Evolutionary conservation across 441 rosid genomes (phyloP), one percentile per base, ranked within the genome.

Genomic region (Pelargonium australe): DNA sequence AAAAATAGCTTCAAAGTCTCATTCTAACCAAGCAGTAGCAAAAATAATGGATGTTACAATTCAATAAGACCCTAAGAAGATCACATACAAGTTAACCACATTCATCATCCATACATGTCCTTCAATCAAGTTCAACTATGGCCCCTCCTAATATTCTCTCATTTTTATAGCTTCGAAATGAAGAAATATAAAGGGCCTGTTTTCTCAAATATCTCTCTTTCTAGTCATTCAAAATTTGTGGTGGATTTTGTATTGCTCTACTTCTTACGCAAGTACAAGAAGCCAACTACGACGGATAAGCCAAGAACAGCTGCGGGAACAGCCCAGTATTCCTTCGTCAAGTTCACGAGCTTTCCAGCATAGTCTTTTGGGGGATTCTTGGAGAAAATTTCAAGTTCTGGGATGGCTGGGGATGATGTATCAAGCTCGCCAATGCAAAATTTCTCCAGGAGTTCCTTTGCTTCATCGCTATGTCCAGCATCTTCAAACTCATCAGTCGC

Each of bases 401-500:
- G 95, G 58, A 87, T 85, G 14, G 58, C 70, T 3, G 81, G 67
- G 10, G 80, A 75, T 14, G 84, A 69, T 57, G 79, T 58, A 60
- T 91, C 95, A 4, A 94, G 81, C 88, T 94, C 95, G 14, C 96
- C 97, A 0, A 89, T 81, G 80, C 79, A 88, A 68, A 85, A 87
- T 73, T 72, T 75, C 72, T 86, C 78, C 81, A 94, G 63, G 57
- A 84, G 90, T 68, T 89, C 90, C 78, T 80, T 86, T 8, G 97
- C 98, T 4, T 70, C 72, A 63, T 83, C 25, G 81, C 96, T 88
- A 70, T 91, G 97, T 14, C 93, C 98, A 7, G 88, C 95, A 66
- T 94, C 97, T 80, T 91, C 97, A 69, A 94, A 94, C 2, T 83
- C 97, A 62, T 91, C 87, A 0, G 89, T 85, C 61, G 89, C 98